Evolutionary conservation across 2,329 filamentous ascomycete species (phyloP).

Genomic region (Cladophialophora carrionii): DNA sequence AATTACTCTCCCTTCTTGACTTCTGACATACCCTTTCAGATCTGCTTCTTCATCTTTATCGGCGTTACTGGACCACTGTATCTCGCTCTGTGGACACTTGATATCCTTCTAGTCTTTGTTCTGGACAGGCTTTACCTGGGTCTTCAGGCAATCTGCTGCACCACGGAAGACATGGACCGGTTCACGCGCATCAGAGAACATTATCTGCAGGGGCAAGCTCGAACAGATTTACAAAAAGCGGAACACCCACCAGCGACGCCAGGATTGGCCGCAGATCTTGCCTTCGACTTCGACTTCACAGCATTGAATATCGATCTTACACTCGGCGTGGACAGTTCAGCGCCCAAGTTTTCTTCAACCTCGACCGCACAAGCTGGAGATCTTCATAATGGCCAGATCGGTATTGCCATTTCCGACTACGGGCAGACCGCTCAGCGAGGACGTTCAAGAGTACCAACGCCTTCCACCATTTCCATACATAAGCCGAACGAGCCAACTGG

Average conservation of each 20-base stretch:
- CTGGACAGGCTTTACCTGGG: background rate
- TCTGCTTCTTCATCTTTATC: constrained; percentile 11
- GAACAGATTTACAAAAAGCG: background rate
- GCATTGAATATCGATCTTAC: constrained; percentile 12
- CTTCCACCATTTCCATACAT: background rate
- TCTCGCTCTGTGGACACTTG: constrained; percentile 8
- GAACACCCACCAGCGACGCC: background rate
- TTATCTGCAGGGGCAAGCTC: constrained; percentile 1
- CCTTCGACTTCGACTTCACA: constrained; percentile 20
- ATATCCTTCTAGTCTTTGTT: constrained; percentile 4
- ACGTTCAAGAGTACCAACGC: background rate
- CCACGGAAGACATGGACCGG: constrained; percentile 8
- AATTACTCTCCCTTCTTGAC: background rate
- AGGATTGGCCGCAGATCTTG: background rate
- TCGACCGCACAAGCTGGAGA: background rate
- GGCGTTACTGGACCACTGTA: constrained; percentile 14
- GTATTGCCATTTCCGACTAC: constrained; percentile 7
- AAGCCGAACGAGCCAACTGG: background rate
- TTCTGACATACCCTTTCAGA: constrained; percentile 9
- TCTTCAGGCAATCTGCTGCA: background rate
- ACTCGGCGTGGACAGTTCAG: background rate
- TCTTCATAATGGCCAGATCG: background rate
- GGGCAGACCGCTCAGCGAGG: background rate
- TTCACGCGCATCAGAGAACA: constrained; percentile 8
- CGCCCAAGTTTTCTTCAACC: background rate